phyloP scores from a whole-genome alignment of 768 basidiomycete species.

The Coprinopsis cinerea region DNA sequence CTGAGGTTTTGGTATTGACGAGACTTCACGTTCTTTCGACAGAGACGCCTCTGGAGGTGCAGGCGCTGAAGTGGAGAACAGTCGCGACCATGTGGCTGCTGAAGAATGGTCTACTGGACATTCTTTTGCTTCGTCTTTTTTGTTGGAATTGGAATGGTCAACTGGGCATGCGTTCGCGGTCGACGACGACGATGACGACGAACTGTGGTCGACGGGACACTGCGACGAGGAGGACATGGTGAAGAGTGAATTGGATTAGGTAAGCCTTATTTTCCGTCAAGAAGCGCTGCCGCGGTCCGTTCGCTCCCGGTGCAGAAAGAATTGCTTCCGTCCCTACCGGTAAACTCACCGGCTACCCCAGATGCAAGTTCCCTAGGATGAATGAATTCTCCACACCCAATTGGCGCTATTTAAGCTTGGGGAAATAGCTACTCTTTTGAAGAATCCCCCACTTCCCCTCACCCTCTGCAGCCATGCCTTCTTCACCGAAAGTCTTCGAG shows the following conservation, averaged over 20 bases:
- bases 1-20: slow-evolving; percentile 75
- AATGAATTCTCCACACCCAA: no score
- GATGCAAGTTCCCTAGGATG: no score
- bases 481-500: slow-evolving; percentile 57
- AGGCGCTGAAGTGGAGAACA: slow-evolving; percentile 28
- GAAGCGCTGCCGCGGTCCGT: background rate
- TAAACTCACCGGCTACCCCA: no score
- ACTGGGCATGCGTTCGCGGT: slow-evolving; percentile 53
- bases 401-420: background rate
- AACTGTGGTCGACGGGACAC: slow-evolving; percentile 45
- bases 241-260: slow-evolving; percentile 13
- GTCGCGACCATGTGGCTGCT: slow-evolving; percentile 36
- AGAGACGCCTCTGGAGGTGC: slow-evolving; percentile 30
- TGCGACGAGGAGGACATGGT: slow-evolving; percentile 21
- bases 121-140: slow-evolving; percentile 8
- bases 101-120: slow-evolving; percentile 40
- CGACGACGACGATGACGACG: slow-evolving; percentile 14
- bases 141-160: slow-evolving; percentile 40
- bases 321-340: background rate
- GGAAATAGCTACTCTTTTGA: background rate
- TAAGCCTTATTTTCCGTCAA: background rate
- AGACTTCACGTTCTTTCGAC: slow-evolving; percentile 71
- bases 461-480: slow-evolving; percentile 50
- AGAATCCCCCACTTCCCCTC: slow-evolving; percentile 5
- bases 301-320: no score